Evolutionary conservation across 768 basidiomycete genomes (phyloP).

Genomic region (Tricholoma hemisulphureum): DNA sequence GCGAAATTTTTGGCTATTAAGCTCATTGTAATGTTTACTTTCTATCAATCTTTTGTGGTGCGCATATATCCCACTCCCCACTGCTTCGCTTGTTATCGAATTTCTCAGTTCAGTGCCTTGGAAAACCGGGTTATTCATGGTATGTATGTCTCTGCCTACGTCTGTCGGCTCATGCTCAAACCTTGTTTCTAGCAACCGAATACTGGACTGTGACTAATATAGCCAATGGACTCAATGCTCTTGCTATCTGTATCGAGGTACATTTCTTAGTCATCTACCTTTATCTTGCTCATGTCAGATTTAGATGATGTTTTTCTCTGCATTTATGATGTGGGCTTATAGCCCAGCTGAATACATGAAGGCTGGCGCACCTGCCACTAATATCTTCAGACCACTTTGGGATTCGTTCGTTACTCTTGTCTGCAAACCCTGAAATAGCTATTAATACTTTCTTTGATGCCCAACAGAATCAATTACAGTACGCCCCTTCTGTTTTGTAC

Average conservation of each 20-base stretch:
- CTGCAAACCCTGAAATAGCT: background rate
- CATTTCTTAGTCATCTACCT: background rate
- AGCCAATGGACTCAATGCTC: slow-evolving; percentile 77
- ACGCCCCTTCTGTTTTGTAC: background rate
- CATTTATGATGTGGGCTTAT: slow-evolving; percentile 85
- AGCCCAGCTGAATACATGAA: slow-evolving; percentile 63
- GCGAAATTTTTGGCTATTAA: slow-evolving; percentile 89
- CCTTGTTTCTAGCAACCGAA: slow-evolving; percentile 47
- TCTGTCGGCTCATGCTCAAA: background rate
- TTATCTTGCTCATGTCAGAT: slow-evolving; percentile 5
- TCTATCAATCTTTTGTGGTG: slow-evolving; percentile 81
- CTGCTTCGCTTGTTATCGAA: background rate
- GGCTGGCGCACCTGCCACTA: slow-evolving; percentile 44
- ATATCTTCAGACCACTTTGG: slow-evolving; percentile 69
- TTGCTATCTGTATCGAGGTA: slow-evolving; percentile 84
- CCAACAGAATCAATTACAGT: slow-evolving; percentile 35
- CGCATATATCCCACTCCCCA: slow-evolving; percentile 21
- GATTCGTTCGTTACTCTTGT: slow-evolving; percentile 52
- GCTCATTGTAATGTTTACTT: slow-evolving; percentile 83
- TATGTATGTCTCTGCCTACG: slow-evolving; percentile 38
- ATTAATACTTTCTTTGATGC: background rate
- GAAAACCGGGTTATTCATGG: slow-evolving; percentile 69
- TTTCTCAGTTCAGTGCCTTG: slow-evolving; percentile 59
- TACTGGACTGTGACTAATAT: slow-evolving; percentile 88
- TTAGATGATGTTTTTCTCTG: slow-evolving; percentile 82